Evolutionary conservation across 2,329 filamentous ascomycete genomes (phyloP), one percentile per base, ranked within the genome.

Genomic region (Teratosphaeria viscida): DNA sequence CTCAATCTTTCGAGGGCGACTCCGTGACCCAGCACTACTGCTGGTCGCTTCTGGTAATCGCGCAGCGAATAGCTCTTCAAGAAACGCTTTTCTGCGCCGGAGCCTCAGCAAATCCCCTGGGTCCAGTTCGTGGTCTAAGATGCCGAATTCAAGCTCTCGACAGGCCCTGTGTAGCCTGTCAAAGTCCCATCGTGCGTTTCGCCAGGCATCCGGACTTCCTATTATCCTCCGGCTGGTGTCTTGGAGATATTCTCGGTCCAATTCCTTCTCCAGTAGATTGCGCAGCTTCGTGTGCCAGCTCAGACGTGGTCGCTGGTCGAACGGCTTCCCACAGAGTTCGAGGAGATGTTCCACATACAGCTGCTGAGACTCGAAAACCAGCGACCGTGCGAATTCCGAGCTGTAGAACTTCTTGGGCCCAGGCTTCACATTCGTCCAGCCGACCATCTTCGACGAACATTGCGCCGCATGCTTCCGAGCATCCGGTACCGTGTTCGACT

Each of bases 271-370:
- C 12, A 62, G 56, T 11, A 61, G 35, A 37, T 61, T 61, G 23
- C 60, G 52, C n/a, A 61, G 52, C 52, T 61, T 61, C 11, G 12
- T 55, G 27, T 61, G 60, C 16, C 34, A 55, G 34, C 60, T 61
- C 12, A 59, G 27, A 16, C 35, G 26, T 11, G 60, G 60, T 27
- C 60, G 54, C 35, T 43, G 19, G 5, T 52, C 54, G n/a, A 19
- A 26, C 5, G 54, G 37, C 35, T 29, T 26, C 10, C 52, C 60
- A n/a, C 59, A 61, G 1, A 64, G 55, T 3, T 61, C 57, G 14
- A 64, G 55, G 11, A 64, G 54, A 47, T 62, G 60, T 3, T 61
- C 56, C 37, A 64, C 52, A 34, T 62, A 64, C 12, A 12, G 23
- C 23, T 58, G 59, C 54, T 57, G 62, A 7, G 62, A 60, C 11